phyloP scores from a whole-genome alignment of 495 filamentous ascomycete genomes.

The Neurospora africana region DNA sequence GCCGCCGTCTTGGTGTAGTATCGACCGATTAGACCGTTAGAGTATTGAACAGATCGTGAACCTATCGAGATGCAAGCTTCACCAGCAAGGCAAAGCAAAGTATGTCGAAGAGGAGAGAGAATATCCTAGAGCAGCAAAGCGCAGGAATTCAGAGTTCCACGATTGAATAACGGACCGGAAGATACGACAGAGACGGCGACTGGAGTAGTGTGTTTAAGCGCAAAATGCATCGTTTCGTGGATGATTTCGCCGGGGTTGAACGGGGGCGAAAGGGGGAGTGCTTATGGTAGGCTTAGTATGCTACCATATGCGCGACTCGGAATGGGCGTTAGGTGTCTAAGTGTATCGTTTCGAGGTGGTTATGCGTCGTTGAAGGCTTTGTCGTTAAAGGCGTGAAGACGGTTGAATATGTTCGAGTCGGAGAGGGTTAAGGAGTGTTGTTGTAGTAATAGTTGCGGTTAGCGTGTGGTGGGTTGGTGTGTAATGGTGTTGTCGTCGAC shows the following conservation, averaged over 20 bases:
- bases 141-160: slow-evolving; percentile 36
- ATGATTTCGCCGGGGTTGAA: slow-evolving; percentile 23
- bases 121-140: slow-evolving; percentile 32
- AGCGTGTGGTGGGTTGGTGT: neutral
- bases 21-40: slow-evolving; percentile 39
- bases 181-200: slow-evolving; percentile 48
- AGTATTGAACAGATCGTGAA: slow-evolving; percentile 28
- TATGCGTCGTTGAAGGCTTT: neutral
- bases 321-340: neutral
- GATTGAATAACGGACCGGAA: slow-evolving; percentile 38
- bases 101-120: slow-evolving; percentile 31
- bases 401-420: neutral
- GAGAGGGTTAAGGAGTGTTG: slow-evolving; percentile 1
- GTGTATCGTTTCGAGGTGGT: neutral
- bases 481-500: slow-evolving; percentile 3
- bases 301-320: slow-evolving; percentile 24
- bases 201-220: slow-evolving; percentile 35
- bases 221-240: slow-evolving; percentile 42
- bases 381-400: neutral
- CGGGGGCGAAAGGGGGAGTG: slow-evolving; percentile 15
- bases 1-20: slow-evolving; percentile 43
- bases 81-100: slow-evolving; percentile 23
- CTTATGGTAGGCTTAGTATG: slow-evolving; percentile 27
- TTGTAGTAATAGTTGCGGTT: neutral
- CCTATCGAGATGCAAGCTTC: slow-evolving; percentile 31